Percentiles rank a stretch among this genome's conserved stretches.
Evolutionary conservation across 225 moss, liverwort and hornwort genomes (phyloP).

Genomic region (Climacium dendroides): DNA sequence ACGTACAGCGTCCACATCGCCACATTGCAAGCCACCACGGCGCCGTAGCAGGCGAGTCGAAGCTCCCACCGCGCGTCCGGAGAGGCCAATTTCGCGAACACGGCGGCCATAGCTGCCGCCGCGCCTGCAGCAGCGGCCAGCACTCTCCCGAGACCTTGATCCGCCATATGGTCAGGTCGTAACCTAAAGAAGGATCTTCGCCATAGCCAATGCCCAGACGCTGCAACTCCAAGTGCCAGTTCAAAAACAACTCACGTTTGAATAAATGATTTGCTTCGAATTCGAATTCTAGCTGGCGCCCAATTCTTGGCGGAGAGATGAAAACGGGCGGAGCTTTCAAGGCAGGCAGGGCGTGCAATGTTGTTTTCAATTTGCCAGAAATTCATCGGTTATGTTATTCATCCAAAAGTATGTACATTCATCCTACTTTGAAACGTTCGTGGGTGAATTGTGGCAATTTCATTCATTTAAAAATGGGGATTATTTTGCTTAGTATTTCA

Average conservation of each 20-base stretch:
- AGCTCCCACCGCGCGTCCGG: constrained; percentile 53
- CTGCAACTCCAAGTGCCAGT: not conserved
- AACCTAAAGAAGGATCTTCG: not conserved
- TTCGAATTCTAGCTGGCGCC: not conserved
- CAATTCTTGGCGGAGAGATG: not conserved
- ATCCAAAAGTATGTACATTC: not conserved
- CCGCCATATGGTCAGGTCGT: not conserved
- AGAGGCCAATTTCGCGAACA: constrained; percentile 71
- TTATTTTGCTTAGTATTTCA: not conserved
- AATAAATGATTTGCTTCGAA: too few species aligned
- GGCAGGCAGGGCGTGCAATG: not conserved
- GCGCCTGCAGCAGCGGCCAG: constrained; percentile 64
- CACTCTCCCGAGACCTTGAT: not conserved
- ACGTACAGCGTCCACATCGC: constrained; percentile 88
- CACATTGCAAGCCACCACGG: constrained; percentile 70
- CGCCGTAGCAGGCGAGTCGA: constrained; percentile 48
- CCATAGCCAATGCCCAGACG: not conserved
- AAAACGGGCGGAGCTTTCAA: not conserved
- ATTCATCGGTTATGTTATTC: not conserved
- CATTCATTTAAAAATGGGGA: not conserved
- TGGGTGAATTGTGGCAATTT: not conserved
- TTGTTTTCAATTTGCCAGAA: not conserved
- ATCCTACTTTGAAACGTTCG: not conserved
- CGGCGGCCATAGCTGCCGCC: constrained; percentile 59
- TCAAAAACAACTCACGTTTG: too few species aligned